phyloP scores from a whole-genome alignment of 2,329 filamentous ascomycete species.

The Juglanconis juglandina region DNA sequence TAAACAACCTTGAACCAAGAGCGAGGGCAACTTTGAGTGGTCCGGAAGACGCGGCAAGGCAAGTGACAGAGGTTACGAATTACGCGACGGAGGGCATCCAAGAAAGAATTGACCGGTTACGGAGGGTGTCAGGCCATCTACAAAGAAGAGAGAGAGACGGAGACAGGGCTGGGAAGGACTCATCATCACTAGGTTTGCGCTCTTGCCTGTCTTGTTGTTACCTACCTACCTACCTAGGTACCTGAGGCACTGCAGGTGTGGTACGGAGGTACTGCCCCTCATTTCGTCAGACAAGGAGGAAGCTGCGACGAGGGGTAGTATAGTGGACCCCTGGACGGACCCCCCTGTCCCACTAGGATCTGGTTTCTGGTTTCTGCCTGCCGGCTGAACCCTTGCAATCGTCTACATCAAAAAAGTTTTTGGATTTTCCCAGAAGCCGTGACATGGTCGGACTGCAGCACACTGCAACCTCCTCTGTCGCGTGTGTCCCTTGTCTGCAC shows the following conservation, averaged over 20 bases:
- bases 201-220: no score
- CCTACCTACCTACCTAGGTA: no score
- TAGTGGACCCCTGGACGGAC: background rate
- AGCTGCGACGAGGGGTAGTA: background rate
- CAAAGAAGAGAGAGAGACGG: background rate
- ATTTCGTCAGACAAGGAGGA: background rate
- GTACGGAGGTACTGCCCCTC: background rate
- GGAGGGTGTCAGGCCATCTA: background rate
- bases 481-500: constrained; percentile 2
- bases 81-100: background rate
- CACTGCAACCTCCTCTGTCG: background rate
- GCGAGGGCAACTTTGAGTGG: background rate
- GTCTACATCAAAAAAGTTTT: constrained; percentile 20
- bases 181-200: no score
- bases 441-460: background rate
- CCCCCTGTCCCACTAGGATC: background rate
- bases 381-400: background rate
- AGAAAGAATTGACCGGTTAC: background rate
- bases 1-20: background rate
- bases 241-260: no score
- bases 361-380: background rate
- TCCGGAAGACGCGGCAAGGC: background rate
- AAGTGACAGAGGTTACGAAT: background rate
- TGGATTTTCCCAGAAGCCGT: background rate
- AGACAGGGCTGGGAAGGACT: background rate